phyloP scores from a whole-genome alignment of 805 yeast species.

The Candida sakaeoensis region DNA sequence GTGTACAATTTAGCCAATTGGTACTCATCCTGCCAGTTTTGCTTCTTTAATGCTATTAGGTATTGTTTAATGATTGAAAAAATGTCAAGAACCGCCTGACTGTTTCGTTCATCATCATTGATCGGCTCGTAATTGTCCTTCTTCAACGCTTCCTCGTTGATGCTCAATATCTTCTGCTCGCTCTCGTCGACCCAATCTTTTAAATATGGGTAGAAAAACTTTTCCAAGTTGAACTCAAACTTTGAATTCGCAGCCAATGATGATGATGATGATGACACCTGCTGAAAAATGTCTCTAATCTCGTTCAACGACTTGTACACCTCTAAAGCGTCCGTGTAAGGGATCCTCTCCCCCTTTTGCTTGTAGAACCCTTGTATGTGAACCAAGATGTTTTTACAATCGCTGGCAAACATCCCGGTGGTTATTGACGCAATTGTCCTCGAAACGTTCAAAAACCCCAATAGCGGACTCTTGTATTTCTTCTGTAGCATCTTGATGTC shows the following conservation, averaged over 20 bases:
- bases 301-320: constrained; percentile 52
- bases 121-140: constrained; percentile 57
- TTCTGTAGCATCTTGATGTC: constrained; percentile 53
- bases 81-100: constrained; percentile 65
- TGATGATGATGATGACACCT: constrained; percentile 45
- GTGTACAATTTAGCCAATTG: constrained; percentile 66
- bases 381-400: constrained; percentile 47
- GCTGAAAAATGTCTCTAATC: constrained; percentile 48
- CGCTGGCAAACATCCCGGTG: constrained; percentile 52
- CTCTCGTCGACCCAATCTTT: constrained; percentile 43
- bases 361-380: constrained; percentile 44
- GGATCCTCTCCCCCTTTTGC: constrained; percentile 29
- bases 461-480: constrained; percentile 56
- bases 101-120: constrained; percentile 39
- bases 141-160: constrained; percentile 52
- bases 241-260: no score
- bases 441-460: constrained; percentile 55
- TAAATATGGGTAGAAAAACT: constrained; percentile 42
- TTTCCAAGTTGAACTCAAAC: constrained; percentile 56
- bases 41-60: constrained; percentile 50
- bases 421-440: constrained; percentile 45
- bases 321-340: constrained; percentile 55
- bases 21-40: constrained; percentile 63
- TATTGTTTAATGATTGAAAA: constrained; percentile 60
- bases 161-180: constrained; percentile 40